Evolutionary conservation across 2,329 filamentous ascomycete species (phyloP), one percentile per base, ranked within the genome.

Genomic region (Cladosporium halotolerans): DNA sequence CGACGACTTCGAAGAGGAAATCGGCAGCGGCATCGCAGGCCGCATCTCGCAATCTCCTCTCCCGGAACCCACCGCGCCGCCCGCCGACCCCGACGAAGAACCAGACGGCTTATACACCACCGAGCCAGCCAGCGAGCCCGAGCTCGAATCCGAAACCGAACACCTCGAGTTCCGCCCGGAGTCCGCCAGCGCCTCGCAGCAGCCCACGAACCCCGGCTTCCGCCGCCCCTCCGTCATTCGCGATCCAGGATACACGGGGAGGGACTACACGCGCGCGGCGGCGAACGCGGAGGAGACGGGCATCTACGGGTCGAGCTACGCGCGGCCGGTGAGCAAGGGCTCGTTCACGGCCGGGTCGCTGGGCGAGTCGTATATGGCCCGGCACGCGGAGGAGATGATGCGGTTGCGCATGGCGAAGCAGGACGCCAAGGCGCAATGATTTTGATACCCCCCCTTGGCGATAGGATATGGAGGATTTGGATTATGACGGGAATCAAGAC

Each of bases 331-430:
- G n/a, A 59, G 28, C 16, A 59, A 47, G 38, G 51, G 51, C 3
- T 59, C 57, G 3, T 66, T 66, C 43, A 62, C 58, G 16, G 60
- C 52, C 18, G 65, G 68, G n/a, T 62, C 58, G 39, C 45, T 69
- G 18, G 68, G 68, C 9, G 68, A 69, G 60, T 61, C 57, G 5
- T 70, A 62, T 45, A 70, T 70, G 68, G 63, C 62, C 9, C 53
- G 59, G 18, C 64, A 66, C 32, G 67, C 67, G n/a, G 64, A 66
- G 44, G 51, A 53, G 18, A 51, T 51, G 48, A 38, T 43, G 40
- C 43, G 48, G 40, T 28, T 44, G 40, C 16, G 48, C 3, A 36
- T 34, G 47, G 48, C 48, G 32, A 51, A 44, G 40, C 40, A 51
- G 39, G 48, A 51, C 2, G 48, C 16, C 10, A 50, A 50, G 39